Evolutionary conservation across 306 rosid species (phyloP), one percentile per base, ranked within the genome.

Genomic region (Begonia masoniana): DNA sequence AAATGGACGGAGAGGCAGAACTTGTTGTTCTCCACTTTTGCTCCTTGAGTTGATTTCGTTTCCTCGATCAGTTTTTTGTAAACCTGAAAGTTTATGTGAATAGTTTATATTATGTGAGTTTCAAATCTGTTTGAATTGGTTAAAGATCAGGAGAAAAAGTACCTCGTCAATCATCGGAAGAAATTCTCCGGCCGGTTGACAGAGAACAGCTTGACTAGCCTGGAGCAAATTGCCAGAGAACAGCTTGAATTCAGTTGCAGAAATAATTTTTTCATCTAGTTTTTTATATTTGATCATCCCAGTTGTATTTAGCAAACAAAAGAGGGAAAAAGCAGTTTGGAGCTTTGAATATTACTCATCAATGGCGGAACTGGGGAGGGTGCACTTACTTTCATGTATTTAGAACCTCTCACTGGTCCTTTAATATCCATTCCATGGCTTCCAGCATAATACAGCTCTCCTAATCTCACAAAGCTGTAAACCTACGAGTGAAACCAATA

Each of bases 391-490:
- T 78, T 69, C 61, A 63, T 74, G 78, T 68, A 63, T 78, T 80
- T 76, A 61, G 83, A 71, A 63, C 69, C 74, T 73, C 62, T 82
- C 58, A 87, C 73, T 42, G 97, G 97, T 10, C 95, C 97, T 71
- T 78, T 69, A 58, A 89, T 89, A 55, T 89, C 97, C 97, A 89
- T 89, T 19, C 97, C 97, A 78, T 89, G 97, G 76, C 97, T 89
- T 58, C 97, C 97, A 21, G 97, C 97, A 66, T 89, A 89, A 69
- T 85, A 89, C 50, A 89, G 60, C 67, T 89, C 97, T 47, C 84
- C 87, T 76, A 89, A 64, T 7, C 75, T 79, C 59, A 89, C 93
- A 65, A 89, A 89, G 35, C 65, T 74, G 68, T 78, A 88, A 10
- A 88, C 95, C 97, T 88, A 31, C 39, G 45, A 31, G 39, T 31